Evolutionary conservation across 75 land plant genomes (phyloP), one percentile per base, ranked within the genome.

Genomic region (Cupressus sempervirens): DNA sequence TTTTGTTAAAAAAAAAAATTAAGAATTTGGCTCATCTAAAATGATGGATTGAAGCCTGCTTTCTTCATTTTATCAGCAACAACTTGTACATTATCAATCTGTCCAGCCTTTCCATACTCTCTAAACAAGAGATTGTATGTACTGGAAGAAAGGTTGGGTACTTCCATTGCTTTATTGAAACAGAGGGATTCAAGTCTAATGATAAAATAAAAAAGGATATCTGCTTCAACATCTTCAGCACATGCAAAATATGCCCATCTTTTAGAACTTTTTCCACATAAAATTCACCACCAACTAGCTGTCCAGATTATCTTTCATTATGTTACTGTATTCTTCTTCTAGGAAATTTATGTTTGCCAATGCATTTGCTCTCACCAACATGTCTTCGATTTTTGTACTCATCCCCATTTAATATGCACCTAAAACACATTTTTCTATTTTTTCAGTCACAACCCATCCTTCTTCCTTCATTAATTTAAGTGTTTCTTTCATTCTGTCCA

Each of bases 351-450:
- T 70, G 84, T 82, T 36, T 80, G 58, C 43, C 72, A 84, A 82
- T 87, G 80, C 54, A 76, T 85, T 72, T 53, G 83, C 29, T 26
- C 80, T 70, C 82, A n/a, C 84, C 86, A 91, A 73, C 38, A 91
- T 79, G 15, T 85, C 84, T 68, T 91, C 89, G 88, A 91, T 86
- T 32, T 88, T 70, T 83, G 92, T 62, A 91, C 88, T 23, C 48
- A n/a, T 76, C 82, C 82, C 82, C 70, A 32, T 16, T 86, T 79
- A 76, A 80, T 67, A 82, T 88, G 90, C 23, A 84, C 86, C n/a
- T 84, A 53, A 35, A 88, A 62, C 29, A 90, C 48, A 32, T 83
- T 84, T 84, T 36, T 62, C 92, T 58, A 91, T 88, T 35, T 56
- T 83, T 46, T 73, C 87, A 83, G 50, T 86, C 15, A 88, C 73